These are phyloP conservation scores for Rhinocladiella mackenziei DNA, from an alignment of 2,329 filamentous ascomycete species.

Conservation along the genomic window DNA sequence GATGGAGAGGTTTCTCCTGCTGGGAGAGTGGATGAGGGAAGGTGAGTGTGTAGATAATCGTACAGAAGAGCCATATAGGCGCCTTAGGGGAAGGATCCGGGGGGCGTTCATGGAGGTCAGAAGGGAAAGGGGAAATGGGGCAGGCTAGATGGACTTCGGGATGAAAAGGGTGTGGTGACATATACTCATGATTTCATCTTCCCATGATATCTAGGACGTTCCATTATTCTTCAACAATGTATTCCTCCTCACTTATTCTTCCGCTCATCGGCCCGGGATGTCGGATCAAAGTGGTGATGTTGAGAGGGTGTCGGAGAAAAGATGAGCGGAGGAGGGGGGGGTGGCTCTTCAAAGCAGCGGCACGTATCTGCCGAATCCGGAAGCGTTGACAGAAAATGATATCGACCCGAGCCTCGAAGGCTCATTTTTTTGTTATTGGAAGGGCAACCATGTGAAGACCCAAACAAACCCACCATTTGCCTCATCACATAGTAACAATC, in stretches of 20 bases:
- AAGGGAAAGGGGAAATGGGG: neutral
- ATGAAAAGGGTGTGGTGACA: too few species aligned
- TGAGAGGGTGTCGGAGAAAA: neutral
- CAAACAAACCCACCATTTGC: too few species aligned
- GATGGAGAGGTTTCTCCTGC: constrained; percentile 18
- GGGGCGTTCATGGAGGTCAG: neutral
- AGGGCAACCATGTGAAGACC: too few species aligned
- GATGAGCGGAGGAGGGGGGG: neutral
- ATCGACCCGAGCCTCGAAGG: constrained; percentile 6
- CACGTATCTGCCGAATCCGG: neutral
- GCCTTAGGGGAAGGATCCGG: neutral
- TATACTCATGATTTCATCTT: too few species aligned
- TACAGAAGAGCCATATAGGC: neutral
- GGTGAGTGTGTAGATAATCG: neutral
- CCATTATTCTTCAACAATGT: too few species aligned
- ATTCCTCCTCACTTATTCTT: too few species aligned
- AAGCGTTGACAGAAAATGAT: neutral
- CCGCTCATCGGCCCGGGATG: too few species aligned
- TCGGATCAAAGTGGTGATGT: neutral
- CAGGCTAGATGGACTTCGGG: too few species aligned
- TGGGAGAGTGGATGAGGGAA: neutral
- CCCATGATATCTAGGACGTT: too few species aligned
- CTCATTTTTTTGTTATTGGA: too few species aligned
- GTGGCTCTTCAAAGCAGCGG: constrained; percentile 1
- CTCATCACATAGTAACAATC: too few species aligned